These are phyloP conservation scores for Penicillium sp. DNA, from an alignment of 2,329 filamentous ascomycete genomes.

Conservation along the genomic window DNA sequence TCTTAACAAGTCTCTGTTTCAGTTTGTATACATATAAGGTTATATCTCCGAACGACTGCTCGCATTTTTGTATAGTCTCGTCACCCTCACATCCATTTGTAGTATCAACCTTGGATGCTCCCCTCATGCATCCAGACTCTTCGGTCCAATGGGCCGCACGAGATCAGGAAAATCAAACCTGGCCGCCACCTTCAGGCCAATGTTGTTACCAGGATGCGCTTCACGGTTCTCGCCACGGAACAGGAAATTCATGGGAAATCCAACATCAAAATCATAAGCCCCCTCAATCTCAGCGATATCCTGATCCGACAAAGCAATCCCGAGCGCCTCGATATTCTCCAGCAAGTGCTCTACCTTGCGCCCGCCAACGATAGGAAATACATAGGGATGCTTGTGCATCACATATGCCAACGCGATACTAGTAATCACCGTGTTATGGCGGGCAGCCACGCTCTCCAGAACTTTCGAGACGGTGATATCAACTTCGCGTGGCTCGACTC, in stretches of 20 bases:
- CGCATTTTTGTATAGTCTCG: too few relatives aligned
- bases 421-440: conserved; percentile 14
- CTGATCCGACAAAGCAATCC: conserved; percentile 4
- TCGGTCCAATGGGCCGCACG: too few relatives aligned
- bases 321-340: conserved; percentile 53
- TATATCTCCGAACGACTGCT: conserved; percentile 7
- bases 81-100: too few relatives aligned
- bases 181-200: too few relatives aligned
- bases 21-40: conserved; percentile 35
- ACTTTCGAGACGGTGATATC: conserved; percentile 20
- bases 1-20: conserved; percentile 14
- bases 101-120: too few relatives aligned
- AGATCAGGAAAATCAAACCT: too few relatives aligned
- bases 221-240: too few relatives aligned
- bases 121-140: too few relatives aligned
- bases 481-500: conserved; percentile 10
- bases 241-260: conserved; percentile 17
- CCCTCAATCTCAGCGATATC: conserved; percentile 50
- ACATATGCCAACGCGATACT: conserved; percentile 48
- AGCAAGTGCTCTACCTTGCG: conserved; percentile 50
- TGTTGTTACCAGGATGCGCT: too few relatives aligned
- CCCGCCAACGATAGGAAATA: conserved; percentile 52
- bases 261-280: conserved; percentile 50
- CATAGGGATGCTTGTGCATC: conserved; percentile 48
- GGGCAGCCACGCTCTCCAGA: conserved; percentile 15